These are phyloP conservation scores for Arthrinium puccinioides DNA, from an alignment of 2,329 filamentous ascomycete genomes.

Conservation along the genomic window DNA sequence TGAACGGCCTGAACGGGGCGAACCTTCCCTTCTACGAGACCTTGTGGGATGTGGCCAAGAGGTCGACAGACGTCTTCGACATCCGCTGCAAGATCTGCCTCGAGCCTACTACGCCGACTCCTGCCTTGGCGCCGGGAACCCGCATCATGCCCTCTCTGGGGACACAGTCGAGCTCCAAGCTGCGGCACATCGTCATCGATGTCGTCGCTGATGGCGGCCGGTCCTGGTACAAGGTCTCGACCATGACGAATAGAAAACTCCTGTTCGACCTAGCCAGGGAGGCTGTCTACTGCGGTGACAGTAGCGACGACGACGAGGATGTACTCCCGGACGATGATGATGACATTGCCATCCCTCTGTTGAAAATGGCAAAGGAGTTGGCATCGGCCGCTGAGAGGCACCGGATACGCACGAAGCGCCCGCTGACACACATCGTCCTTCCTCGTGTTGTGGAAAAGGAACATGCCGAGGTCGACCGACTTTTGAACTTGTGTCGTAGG, in stretches of 20 bases:
- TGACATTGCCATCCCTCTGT: slow-evolving; percentile 19
- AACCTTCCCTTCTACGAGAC: slow-evolving; percentile 21
- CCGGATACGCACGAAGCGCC: slow-evolving; percentile 17
- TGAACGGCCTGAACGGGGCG: slow-evolving; percentile 3
- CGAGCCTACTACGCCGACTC: slow-evolving; percentile 13
- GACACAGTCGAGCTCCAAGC: slow-evolving; percentile 13
- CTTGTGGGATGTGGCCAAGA: slow-evolving; percentile 22
- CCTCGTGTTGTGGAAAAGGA: slow-evolving; percentile 19
- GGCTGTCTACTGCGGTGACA: slow-evolving; percentile 20
- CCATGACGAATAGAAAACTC: slow-evolving; percentile 21
- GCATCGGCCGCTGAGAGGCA: slow-evolving; percentile 16
- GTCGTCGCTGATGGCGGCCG: slow-evolving; percentile 20
- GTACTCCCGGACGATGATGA: slow-evolving; percentile 5
- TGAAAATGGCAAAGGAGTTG: slow-evolving; percentile 20
- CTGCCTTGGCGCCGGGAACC: slow-evolving; percentile 19
- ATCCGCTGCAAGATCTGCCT: slow-evolving; percentile 18
- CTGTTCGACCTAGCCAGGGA: slow-evolving; percentile 24
- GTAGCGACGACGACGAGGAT: slow-evolving; percentile 15
- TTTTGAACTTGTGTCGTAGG: slow-evolving; percentile 17
- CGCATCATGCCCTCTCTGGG: slow-evolving; percentile 20
- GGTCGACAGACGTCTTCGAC: slow-evolving; percentile 18
- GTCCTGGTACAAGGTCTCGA: slow-evolving; percentile 25
- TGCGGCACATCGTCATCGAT: slow-evolving; percentile 17
- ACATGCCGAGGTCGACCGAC: slow-evolving; percentile 15
- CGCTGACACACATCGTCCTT: slow-evolving; percentile 16